A percentile compares a stretch with the other conserved stretches of the same genome.
These are phyloP conservation scores for Pythium oligandrum DNA, from an alignment of 352 stramenopile genomes.

Conservation along the genomic window DNA sequence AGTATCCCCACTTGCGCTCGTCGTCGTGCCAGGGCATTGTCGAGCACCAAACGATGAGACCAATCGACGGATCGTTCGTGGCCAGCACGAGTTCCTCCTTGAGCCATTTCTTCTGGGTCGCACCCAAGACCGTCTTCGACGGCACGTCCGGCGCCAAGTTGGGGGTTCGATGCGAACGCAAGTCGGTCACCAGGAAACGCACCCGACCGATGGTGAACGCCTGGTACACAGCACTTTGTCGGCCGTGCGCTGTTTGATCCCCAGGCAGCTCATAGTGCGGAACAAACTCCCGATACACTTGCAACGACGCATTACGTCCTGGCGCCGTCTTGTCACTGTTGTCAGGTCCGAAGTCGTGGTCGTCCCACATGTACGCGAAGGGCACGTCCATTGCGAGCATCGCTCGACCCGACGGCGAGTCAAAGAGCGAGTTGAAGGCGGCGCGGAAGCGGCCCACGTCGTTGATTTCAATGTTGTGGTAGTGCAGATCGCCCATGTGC, in stretches of 20 bases:
- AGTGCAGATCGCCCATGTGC: slow-evolving; percentile 87
- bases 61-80: slow-evolving; percentile 43
- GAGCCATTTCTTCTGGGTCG: slow-evolving; percentile 85
- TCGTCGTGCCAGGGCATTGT: slow-evolving; percentile 88
- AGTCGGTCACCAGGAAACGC: slow-evolving; percentile 80
- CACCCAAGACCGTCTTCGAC: slow-evolving; percentile 82
- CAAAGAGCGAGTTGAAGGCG: slow-evolving; percentile 71
- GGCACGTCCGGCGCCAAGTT: slow-evolving; percentile 57
- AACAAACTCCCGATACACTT: slow-evolving; percentile 78
- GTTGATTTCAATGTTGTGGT: slow-evolving; percentile 77
- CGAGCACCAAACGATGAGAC: slow-evolving; percentile 79
- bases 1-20: slow-evolving; percentile 85
- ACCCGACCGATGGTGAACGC: slow-evolving; percentile 83
- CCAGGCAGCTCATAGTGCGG: slow-evolving; percentile 59
- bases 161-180: slow-evolving; percentile 67
- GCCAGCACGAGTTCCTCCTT: slow-evolving; percentile 69
- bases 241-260: slow-evolving; percentile 21
- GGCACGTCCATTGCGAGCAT: slow-evolving; percentile 84
- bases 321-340: slow-evolving; percentile 81
- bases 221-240: slow-evolving; percentile 55
- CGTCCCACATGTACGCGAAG: slow-evolving; percentile 89
- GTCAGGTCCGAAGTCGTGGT: slow-evolving; percentile 88
- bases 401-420: slow-evolving; percentile 51
- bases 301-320: slow-evolving; percentile 61
- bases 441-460: slow-evolving; percentile 48